A percentile compares a stretch with the other conserved stretches of the same genome.
Evolutionary conservation across 2,329 filamentous ascomycete species (phyloP).

Genomic region (Fusarium equiseti): DNA sequence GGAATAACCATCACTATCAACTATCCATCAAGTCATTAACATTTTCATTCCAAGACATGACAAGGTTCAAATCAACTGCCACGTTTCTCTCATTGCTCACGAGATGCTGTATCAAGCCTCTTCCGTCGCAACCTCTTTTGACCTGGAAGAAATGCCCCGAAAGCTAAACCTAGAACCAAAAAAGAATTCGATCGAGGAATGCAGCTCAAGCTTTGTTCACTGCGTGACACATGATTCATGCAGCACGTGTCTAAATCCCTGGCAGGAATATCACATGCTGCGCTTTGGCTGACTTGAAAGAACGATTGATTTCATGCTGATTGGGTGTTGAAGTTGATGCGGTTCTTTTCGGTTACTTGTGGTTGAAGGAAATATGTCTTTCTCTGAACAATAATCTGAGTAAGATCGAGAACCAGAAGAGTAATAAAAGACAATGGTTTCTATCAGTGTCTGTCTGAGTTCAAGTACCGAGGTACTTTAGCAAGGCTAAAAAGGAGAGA

Average conservation of each 20-base stretch:
- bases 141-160: neutral
- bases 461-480: neutral
- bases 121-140: constrained; percentile 1
- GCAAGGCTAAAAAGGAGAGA: neutral
- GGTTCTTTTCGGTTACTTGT: neutral
- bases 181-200: constrained; percentile 12
- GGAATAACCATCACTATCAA: neutral
- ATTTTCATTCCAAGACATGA: neutral
- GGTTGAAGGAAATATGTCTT: neutral
- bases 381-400: neutral
- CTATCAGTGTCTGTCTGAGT: neutral
- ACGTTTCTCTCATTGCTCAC: constrained; percentile 2
- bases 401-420: neutral
- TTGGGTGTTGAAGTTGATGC: neutral
- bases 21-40: neutral
- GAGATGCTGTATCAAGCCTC: constrained; percentile 17
- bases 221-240: constrained; percentile 36
- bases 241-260: constrained; percentile 32
- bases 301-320: neutral
- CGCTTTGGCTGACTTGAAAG: constrained; percentile 12
- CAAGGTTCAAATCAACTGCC: neutral
- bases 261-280: constrained; percentile 25
- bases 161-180: neutral
- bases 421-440: neutral
- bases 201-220: constrained; percentile 11